Base-by-base conservation (phyloP, 768 basidiomycete species). In the Boletus rubroflammeus region DNA sequence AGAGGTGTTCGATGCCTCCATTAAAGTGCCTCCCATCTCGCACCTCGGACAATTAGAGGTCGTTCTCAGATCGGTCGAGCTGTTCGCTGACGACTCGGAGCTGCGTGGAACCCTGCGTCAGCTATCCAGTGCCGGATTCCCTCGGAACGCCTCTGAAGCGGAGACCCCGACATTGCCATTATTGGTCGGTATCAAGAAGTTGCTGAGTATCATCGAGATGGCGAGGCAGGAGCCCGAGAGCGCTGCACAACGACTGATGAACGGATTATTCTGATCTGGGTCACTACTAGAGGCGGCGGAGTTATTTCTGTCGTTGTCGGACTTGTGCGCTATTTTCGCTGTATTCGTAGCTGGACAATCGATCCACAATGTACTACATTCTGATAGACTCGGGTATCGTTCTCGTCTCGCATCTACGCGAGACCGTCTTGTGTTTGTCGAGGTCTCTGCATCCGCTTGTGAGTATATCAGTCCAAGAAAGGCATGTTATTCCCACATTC, bases 181-280 rank as follows among this genome's bases (percentile, higher is more conserved):
- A 61, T 83, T 86, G 58, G 87, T 98, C 44, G 97, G 97, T 0
- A 84, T 99, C 64, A 98, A 98, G 83, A 94, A 90, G 73, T 65
- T 99, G 69, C 70, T 99, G 67, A 92, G 86, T 55, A 79, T 90
- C 51, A 79, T 95, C 19, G 97, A 99, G 78, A 98, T 97, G 95
- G 91, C 95, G 45, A 80, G 96, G 64, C 97, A 98, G 74, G 96
- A 97, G 65, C 92, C 92, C 1, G 85, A 90, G 47, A 86, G 84
- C 57, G 88, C 85, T 15, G 90, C 82, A 28, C 83, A 86, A 63
- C 78, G 90, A 54, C 70, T 93, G 55, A 79, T 78, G 52, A 78
- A 76, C 44, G 83, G 82, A 35, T 68, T 92, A 51, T 78, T 89
- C 47, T 68, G 50, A 61, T 61, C 50, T 14, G 34, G n/a, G 23